phyloP scores from a whole-genome alignment of 192 early-diverging fungal species.

The Coemansia sp. region DNA sequence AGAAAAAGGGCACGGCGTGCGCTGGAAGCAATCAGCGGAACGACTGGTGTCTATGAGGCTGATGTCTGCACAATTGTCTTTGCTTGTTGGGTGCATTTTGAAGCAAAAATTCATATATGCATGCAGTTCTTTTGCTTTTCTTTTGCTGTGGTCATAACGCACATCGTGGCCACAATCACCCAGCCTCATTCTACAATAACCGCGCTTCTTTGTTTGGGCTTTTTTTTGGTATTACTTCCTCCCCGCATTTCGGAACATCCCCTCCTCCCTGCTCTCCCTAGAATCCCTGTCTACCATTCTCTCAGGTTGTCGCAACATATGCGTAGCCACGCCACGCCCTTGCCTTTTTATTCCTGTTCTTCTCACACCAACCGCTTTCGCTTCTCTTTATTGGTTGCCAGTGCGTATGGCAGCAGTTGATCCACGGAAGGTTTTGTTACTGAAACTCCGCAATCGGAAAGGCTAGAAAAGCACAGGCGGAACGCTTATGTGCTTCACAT shows the following conservation, averaged over 20 bases:
- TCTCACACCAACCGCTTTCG: neutral
- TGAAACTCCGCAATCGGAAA: neutral
- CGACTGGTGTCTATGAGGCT: neutral
- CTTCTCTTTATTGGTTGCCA: neutral
- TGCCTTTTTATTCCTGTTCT: neutral
- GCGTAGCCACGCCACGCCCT: neutral
- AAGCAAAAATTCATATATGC: slow-evolving; percentile 18
- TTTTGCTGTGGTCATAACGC: slow-evolving; percentile 17
- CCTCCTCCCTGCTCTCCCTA: slow-evolving; percentile 8
- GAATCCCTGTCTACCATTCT: neutral
- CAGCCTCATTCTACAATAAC: slow-evolving; percentile 16
- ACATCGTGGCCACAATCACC: slow-evolving; percentile 5
- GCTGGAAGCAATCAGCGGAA: neutral
- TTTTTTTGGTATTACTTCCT: neutral
- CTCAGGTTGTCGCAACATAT: neutral
- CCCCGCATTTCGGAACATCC: slow-evolving; percentile 12
- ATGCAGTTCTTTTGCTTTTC: slow-evolving; percentile 1
- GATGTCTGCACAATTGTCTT: slow-evolving; percentile 3
- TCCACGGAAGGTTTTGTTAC: neutral
- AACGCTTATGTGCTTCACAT: neutral
- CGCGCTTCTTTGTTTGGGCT: slow-evolving; percentile 6
- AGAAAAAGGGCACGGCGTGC: neutral
- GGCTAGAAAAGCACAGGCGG: neutral
- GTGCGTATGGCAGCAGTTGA: neutral
- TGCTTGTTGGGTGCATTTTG: neutral